Base-by-base conservation (phyloP, 164 flowering plant species). In the Tetracentron sinense region DNA sequence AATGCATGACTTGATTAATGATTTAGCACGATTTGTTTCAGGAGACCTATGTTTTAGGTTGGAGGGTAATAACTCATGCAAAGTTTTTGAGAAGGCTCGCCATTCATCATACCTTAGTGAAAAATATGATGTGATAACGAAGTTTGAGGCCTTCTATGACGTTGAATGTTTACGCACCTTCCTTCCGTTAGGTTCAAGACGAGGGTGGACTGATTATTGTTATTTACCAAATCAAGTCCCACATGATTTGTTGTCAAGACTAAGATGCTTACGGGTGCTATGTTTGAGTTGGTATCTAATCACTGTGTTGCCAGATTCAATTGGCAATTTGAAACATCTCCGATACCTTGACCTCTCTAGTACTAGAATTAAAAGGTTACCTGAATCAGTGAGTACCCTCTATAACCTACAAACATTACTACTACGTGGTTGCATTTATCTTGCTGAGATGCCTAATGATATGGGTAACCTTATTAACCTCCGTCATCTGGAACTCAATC, bases 1-100 rank as follows among this genome's bases (percentile, higher is more conserved):
- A 31, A 72, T 72, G 75, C 75, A 72, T 58, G 75, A 67, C 20
- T 68, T 72, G 17, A 67, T 72, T 7, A 63, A 66, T 27, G 71
- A 67, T 33, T 28, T 72, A 25, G 70, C 79, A 53, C 61, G 33
- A 23, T 57, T n/a, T n/a, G 68, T 61, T 31, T 48, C 73, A n/a
- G 59, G 63, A n/a, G 47, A 46, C 22, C 20, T 20, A 7, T 69
- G 58, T 28, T 58, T 58, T 25, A 33, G 57, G 54, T 31, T 61
- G n/a, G 66, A 71, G 12, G 60, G 48, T 27, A 28, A 49, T 38
- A 38, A 10, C 14, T 38, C 44, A 4, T 38, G 11, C 23, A 8
- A 50, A 15, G 19, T 61, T 16, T 31, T 47, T 16, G 23, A n/a
- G 6, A 65, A 60, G 23, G 54, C 66, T 29, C 66, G 69, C 17